A percentile compares a stretch with the other conserved stretches of the same genome.
phyloP scores from a whole-genome alignment of 495 filamentous ascomycete species.

The Patellaria atrata region DNA sequence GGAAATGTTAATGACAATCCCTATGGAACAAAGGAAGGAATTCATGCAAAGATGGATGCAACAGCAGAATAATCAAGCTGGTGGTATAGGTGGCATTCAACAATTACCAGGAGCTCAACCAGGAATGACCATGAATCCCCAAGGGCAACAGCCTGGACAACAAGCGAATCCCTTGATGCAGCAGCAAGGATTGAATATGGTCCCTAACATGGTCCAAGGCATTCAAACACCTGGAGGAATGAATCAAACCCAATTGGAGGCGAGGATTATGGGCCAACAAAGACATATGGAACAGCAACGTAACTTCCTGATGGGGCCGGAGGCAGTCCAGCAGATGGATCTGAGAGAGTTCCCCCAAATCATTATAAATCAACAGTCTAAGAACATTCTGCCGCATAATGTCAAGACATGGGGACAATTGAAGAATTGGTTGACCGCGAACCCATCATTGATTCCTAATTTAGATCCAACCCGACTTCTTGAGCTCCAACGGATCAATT shows the following conservation, averaged over 20 bases:
- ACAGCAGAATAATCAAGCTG: constrained; percentile 16
- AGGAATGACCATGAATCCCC: constrained; percentile 10
- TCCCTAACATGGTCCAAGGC: constrained; percentile 8
- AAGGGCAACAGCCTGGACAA: constrained; percentile 8
- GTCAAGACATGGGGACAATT: constrained; percentile 19
- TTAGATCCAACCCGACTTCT: constrained; percentile 7
- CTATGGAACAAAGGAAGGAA: no score
- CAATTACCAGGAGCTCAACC: constrained; percentile 6
- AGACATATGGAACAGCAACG: neutral
- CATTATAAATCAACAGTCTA: constrained; percentile 5
- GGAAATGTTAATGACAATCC: constrained; percentile 12
- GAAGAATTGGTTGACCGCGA: constrained; percentile 15
- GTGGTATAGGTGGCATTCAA: no score
- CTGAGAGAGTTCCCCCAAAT: constrained; percentile 11
- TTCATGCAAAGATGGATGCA: no score
- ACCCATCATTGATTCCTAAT: constrained; percentile 7
- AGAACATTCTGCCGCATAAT: constrained; percentile 7
- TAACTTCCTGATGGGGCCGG: constrained; percentile 4
- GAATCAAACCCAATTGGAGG: constrained; percentile 7
- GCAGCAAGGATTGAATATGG: constrained; percentile 8
- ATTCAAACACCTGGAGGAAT: constrained; percentile 9
- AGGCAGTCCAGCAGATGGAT: constrained; percentile 1
- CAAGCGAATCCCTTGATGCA: constrained; percentile 7
- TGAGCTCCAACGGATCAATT: constrained; percentile 13
- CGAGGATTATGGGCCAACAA: constrained; percentile 5